Evolutionary conservation across 1,284 basidiomycete genomes (phyloP), one percentile per base, ranked within the genome.

Genomic region (Butyriboletus appendiculatus): DNA sequence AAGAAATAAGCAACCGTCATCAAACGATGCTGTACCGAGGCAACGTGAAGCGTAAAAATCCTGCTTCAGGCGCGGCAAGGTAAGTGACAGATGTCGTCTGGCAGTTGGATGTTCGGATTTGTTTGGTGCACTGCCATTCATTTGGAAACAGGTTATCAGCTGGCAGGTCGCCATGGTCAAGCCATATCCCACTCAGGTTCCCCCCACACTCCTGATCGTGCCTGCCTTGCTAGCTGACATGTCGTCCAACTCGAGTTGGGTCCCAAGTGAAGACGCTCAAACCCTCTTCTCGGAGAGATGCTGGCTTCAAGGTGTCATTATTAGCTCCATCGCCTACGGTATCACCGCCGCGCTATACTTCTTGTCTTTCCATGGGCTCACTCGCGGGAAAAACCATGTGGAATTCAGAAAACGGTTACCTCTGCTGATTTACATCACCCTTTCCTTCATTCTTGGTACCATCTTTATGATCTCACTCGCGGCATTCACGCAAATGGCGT

Each of bases 401-500:
- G 48, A 43, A n/a, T 24, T 53, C 45, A 53, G 34, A 24, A 26
- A 22, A 16, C 46, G 49, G 7, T 47, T 47, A 3, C 56, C 57
- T n/a, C 32, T 64, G 0, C 26, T 62, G 11, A 38, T 61, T 16
- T 72, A 62, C 50, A 62, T 66, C 37, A 54, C 50, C 4, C 0
- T 54, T 9, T 33, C 63, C 10, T 64, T 74, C 53, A 12, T 59
- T 16, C 54, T 70, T 14, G 61, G 59, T 1, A 67, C 68, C 6
- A 15, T 72, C 43, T 63, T 63, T 50, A 50, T 71, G 52, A 15
- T 48, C 15, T 22, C 51, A 3, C 39, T 45, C 2, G 46, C 60
- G 1, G 47, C 57, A 7, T 63, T 68, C 50, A 65, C 62, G 0
- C 62, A 74, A 42, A 59, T 65, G 52, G 60, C 60, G 6, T 75